These are phyloP conservation scores for Fusarium dimerum DNA, from an alignment of 2,329 filamentous ascomycete species.

Conservation along the genomic window DNA sequence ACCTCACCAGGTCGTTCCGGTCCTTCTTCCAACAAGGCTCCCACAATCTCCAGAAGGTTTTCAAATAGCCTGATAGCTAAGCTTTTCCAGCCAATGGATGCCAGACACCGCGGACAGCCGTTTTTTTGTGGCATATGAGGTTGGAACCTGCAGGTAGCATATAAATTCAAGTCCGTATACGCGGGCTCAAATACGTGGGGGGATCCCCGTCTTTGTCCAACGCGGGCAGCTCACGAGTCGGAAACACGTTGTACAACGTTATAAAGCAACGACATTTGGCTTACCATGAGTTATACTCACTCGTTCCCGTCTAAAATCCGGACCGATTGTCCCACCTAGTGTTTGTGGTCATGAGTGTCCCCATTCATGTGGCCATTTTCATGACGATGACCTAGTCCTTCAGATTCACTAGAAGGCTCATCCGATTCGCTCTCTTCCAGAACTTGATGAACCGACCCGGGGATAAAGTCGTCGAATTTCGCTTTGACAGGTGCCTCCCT, in stretches of 20 bases:
- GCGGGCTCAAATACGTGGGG: too few relatives aligned
- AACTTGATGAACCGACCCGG: conserved; percentile 64
- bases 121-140: too few relatives aligned
- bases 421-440: conserved; percentile 54
- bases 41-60: too few relatives aligned
- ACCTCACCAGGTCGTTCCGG: too few relatives aligned
- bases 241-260: not conserved
- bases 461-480: conserved; percentile 77
- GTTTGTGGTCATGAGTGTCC: conserved; percentile 21
- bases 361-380: conserved; percentile 31
- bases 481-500: conserved; percentile 60
- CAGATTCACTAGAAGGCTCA: conserved; percentile 25
- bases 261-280: not conserved
- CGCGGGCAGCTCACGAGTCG: not conserved
- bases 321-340: conserved; percentile 14
- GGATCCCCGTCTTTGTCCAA: not conserved
- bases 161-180: too few relatives aligned
- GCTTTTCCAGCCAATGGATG: too few relatives aligned
- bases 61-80: too few relatives aligned
- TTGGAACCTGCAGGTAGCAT: too few relatives aligned
- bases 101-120: too few relatives aligned
- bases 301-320: not conserved
- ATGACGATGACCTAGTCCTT: conserved; percentile 41
- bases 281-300: not conserved
- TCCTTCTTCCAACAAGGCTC: too few relatives aligned